These are phyloP conservation scores for Aspergillus luchuensis DNA, from an alignment of 2,329 filamentous ascomycete species.

Conservation along the genomic window DNA sequence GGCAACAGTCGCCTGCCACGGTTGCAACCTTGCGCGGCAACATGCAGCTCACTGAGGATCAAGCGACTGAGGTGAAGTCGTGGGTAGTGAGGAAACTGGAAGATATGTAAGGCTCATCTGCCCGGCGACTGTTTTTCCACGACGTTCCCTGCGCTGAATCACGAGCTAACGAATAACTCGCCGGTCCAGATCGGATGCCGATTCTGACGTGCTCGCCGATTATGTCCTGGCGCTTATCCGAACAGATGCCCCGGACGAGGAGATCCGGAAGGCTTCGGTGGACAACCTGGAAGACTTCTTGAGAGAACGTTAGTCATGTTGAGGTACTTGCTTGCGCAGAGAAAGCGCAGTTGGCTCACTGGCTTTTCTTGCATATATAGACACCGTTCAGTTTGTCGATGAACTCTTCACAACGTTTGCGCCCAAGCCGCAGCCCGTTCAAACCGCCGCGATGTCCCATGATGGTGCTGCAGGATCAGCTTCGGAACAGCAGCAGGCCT, in stretches of 20 bases:
- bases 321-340: neutral
- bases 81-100: conserved; percentile 63
- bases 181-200: conserved; percentile 58
- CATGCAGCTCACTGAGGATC: conserved; percentile 59
- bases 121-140: neutral
- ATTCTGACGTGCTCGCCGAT: conserved; percentile 62
- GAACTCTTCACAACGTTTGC: conserved; percentile 57
- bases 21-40: neutral
- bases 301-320: conserved; percentile 48
- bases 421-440: conserved; percentile 42
- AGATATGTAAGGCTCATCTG: conserved; percentile 51
- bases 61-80: conserved; percentile 56
- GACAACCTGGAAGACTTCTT: conserved; percentile 62
- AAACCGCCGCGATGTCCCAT: conserved; percentile 26
- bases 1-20: neutral
- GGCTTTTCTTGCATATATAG: conserved; percentile 33
- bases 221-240: conserved; percentile 63
- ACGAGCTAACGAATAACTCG: neutral
- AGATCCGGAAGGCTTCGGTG: conserved; percentile 55
- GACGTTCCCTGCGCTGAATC: neutral
- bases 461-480: conserved; percentile 24
- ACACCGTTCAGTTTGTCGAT: conserved; percentile 57
- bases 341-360: conserved; percentile 10
- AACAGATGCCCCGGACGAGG: conserved; percentile 57
- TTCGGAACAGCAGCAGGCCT: conserved; percentile 23